A percentile compares a stretch with the other conserved stretches of the same genome.
phyloP scores from a whole-genome alignment of 192 early-diverging fungal species.

The Pecoramyces ruminantium region DNA sequence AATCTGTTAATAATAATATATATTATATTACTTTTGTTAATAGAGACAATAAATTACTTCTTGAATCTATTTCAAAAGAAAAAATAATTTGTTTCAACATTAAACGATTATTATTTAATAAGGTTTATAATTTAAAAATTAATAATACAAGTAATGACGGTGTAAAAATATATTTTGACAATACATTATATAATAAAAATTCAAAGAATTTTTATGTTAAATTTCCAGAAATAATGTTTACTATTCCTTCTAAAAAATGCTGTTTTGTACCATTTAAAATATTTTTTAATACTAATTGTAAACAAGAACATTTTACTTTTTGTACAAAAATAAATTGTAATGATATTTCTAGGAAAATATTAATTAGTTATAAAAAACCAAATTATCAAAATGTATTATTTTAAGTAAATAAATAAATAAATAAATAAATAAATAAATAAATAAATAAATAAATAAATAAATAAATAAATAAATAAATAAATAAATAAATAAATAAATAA shows the following conservation, averaged over 20 bases:
- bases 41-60: not conserved
- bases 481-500: too few relatives aligned
- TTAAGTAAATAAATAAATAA: too few relatives aligned
- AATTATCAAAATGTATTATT: too few relatives aligned
- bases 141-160: not conserved
- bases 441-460: too few relatives aligned
- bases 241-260: not conserved
- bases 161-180: not conserved
- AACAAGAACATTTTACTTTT: too few relatives aligned
- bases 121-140: not conserved
- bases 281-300: too few relatives aligned
- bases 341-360: too few relatives aligned
- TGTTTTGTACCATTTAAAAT: not conserved
- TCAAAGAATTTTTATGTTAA: not conserved
- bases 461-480: too few relatives aligned
- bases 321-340: too few relatives aligned
- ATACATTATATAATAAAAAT: not conserved
- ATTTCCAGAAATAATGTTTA: not conserved
- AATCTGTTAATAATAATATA: not conserved
- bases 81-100: not conserved
- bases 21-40: not conserved
- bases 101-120: not conserved
- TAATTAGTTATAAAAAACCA: too few relatives aligned
- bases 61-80: not conserved
- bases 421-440: too few relatives aligned